Base-by-base conservation (phyloP, 768 basidiomycete species). In the Boletellus sp. region DNA sequence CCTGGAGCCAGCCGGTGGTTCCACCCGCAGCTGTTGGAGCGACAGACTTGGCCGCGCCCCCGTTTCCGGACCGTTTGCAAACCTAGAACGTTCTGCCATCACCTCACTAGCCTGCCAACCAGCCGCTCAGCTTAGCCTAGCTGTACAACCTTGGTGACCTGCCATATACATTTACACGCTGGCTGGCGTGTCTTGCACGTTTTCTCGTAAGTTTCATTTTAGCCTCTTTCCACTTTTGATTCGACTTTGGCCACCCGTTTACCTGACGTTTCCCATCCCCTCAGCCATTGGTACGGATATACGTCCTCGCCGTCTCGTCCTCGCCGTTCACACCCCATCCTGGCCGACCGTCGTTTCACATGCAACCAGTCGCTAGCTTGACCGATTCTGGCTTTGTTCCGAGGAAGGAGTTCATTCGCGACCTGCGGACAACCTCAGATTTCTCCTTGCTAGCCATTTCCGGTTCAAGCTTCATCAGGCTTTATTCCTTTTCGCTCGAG, bases 371-470 rank as follows among this genome's bases (percentile, higher is more conserved):
- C 50, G 60, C 68, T 45, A 57, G 48, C 35, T 53, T 65, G 47
- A 57, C 77, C 47, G 77, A 79, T 44, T 65, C 74, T 55, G 72
- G 74, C 46, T 85, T 89, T 55, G 74, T 75, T 32, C 87, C 88
- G 19, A 70, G 87, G 60, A 84, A 79, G 61, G 87, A 90, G 68
- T 90, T 90, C 65, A 69, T 84, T 51, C 79, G 76, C 32, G 79
- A 85, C 59, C 76, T 75, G 45, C 74, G 71, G 47, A 59, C 63
- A 8, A 72, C 76, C 15, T 86, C 80, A 58, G 70, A 80, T 17
- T 90, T 90, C 65, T 77, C 83, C 26, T 75, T 90, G 50, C 73
- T 90, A 40, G 78, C 87, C n/a, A 70, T 90, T 52, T 78, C 85
- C 12, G 75, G 81, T 52, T 69, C 82, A 20, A 81, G 78, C 56